Evolutionary conservation across 129 eudicot genomes (phyloP).

Genomic region (Sambucus nigra): DNA sequence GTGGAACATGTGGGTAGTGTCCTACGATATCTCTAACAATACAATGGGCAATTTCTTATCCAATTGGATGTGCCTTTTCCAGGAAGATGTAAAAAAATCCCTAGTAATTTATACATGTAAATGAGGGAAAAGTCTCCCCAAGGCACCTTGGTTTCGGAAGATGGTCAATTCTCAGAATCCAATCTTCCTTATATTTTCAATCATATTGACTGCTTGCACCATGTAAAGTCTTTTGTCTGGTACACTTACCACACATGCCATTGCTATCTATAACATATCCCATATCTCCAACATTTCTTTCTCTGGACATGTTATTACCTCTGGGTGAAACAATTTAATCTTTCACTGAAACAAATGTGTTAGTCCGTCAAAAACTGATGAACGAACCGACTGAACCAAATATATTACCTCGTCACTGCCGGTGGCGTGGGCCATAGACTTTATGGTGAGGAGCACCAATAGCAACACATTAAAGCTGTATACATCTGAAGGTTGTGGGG

Average conservation of each 20-base stretch:
- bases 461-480: slow-evolving; percentile 83
- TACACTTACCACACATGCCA: slow-evolving; percentile 74
- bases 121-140: no score
- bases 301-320: slow-evolving; percentile 72
- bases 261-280: slow-evolving; percentile 79
- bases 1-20: no score
- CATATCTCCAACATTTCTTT: slow-evolving; percentile 92
- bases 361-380: slow-evolving; percentile 90
- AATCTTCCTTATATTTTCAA: slow-evolving; percentile 54
- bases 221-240: slow-evolving; percentile 79
- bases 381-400: slow-evolving; percentile 91
- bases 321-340: slow-evolving; percentile 77
- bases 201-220: slow-evolving; percentile 63
- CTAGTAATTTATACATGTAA: no score
- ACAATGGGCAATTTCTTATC: no score
- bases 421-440: slow-evolving; percentile 74
- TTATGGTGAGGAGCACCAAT: slow-evolving; percentile 78
- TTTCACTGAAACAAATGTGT: no score
- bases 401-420: slow-evolving; percentile 90
- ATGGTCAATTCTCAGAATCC: slow-evolving; percentile 17
- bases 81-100: no score
- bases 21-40: no score
- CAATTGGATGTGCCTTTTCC: no score
- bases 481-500: slow-evolving; percentile 70
- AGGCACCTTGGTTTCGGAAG: slow-evolving; percentile 38